These are phyloP conservation scores for Psophocarpus tetragonolobus DNA, from an alignment of 306 rosid species.

Conservation along the genomic window DNA sequence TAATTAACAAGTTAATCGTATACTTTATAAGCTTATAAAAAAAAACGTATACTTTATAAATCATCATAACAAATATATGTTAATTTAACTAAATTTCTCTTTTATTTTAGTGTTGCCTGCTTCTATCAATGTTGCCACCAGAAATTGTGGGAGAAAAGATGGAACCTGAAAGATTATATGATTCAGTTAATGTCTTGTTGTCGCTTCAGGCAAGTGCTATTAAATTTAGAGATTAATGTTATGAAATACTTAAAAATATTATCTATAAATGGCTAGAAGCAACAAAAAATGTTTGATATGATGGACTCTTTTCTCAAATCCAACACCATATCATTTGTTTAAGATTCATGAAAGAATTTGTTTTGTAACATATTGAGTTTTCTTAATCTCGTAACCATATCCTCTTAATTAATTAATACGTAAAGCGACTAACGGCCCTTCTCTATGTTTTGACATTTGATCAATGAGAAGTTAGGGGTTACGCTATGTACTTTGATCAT, in stretches of 20 bases:
- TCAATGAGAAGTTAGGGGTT: background rate
- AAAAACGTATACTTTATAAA: background rate
- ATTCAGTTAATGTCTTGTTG: conserved; percentile 63
- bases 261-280: background rate
- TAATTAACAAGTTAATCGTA: conserved; percentile 21
- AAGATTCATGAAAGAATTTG: background rate
- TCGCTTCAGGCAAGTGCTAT: conserved; percentile 58
- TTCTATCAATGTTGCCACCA: conserved; percentile 56
- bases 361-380: background rate
- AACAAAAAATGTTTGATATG: background rate
- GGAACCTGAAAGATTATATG: conserved; percentile 55
- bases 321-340: background rate
- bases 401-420: background rate
- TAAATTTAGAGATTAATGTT: background rate
- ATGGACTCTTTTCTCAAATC: background rate
- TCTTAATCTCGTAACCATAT: background rate
- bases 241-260: background rate
- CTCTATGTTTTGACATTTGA: background rate
- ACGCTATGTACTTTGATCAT: background rate
- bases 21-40: too few relatives aligned
- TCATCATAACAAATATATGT: background rate
- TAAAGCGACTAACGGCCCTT: background rate
- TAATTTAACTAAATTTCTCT: background rate
- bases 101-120: conserved; percentile 61
- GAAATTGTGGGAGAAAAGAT: conserved; percentile 72